phyloP scores from a whole-genome alignment of 2,329 filamentous ascomycete species.

The Talaromyces sp. region DNA sequence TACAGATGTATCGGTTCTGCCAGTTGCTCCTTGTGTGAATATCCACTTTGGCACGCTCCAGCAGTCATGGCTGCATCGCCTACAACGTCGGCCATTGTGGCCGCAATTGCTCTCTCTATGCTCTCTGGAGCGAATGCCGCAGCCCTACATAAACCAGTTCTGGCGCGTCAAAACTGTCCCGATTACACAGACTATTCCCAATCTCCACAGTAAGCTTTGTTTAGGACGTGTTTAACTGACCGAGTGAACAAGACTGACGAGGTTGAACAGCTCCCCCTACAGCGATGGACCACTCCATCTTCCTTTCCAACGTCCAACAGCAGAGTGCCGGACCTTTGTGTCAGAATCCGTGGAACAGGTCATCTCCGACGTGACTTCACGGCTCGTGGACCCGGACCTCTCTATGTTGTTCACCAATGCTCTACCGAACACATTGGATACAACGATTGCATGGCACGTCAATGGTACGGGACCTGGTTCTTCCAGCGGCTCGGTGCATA shows the following conservation, averaged over 20 bases:
- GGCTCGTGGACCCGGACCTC: conserved; percentile 78
- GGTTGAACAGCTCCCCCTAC: conserved; percentile 59
- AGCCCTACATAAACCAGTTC: conserved; percentile 21
- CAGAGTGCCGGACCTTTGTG: conserved; percentile 80
- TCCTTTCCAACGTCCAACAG: conserved; percentile 78
- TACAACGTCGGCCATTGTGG: conserved; percentile 15
- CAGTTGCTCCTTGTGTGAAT: background rate
- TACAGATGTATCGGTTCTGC: background rate
- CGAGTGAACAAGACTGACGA: background rate
- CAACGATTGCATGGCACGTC: conserved; percentile 81
- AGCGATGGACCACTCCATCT: conserved; percentile 74
- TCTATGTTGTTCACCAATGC: conserved; percentile 92
- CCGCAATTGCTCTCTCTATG: conserved; percentile 10
- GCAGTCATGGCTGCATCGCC: conserved; percentile 2
- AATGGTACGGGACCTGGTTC: too few species aligned
- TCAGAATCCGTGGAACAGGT: conserved; percentile 83
- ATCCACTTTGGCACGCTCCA: background rate
- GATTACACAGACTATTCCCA: conserved; percentile 60
- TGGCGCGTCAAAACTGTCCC: conserved; percentile 52
- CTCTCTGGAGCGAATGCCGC: conserved; percentile 11
- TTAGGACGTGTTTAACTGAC: background rate
- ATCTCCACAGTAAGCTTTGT: conserved; percentile 52
- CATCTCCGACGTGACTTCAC: conserved; percentile 72
- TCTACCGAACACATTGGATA: conserved; percentile 87
- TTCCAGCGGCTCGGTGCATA: conserved; percentile 16